Evolutionary conservation across 495 filamentous ascomycete species (phyloP), one percentile per base, ranked within the genome.

Genomic region (Sporormia fimetaria): DNA sequence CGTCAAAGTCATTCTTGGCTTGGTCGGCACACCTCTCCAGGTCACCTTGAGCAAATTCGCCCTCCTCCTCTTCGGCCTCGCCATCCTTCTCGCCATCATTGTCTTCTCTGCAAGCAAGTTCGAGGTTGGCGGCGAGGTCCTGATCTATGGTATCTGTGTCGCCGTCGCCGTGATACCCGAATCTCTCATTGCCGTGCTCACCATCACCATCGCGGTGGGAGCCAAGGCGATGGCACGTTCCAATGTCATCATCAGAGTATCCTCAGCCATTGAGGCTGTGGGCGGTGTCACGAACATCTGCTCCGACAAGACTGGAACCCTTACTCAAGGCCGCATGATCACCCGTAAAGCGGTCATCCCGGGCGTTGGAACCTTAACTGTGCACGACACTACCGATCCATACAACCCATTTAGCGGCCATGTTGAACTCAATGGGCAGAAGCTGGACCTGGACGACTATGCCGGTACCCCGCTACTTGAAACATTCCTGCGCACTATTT

Each of bases 161-260:
- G 78, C 76, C 12, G 78, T 83, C 6, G 78, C 78, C 10, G 79
- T 83, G 59, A 81, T 86, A 44, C 81, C 81, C 2, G 81, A 80
- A 49, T 81, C 76, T 44, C 65, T 86, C 36, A 81, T 83, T 33
- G 81, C 79, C 16, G 79, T 83, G 29, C 60, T 86, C 46, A 84
- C 80, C 1, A 82, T 84, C 47, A 83, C 78, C 14, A 78, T 83
- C 67, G 77, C 80, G 4, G 71, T 80, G 14, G 80, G 78, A 23
- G 78, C 76, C 7, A 80, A 77, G 58, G 71, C 74, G 29, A 85
- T 85, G 80, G 76, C 75, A 5, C 63, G 72, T 42, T 66, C 74
- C 18, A 67, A 83, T 55, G 78, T 82, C 37, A 74, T 83, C 46
- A 76, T 83, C 15, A 67, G 80, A 21, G 75, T 75, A 45, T 64